Evolutionary conservation across 2,329 filamentous ascomycete species (phyloP).

Genomic region (Aspergillus awamori): DNA sequence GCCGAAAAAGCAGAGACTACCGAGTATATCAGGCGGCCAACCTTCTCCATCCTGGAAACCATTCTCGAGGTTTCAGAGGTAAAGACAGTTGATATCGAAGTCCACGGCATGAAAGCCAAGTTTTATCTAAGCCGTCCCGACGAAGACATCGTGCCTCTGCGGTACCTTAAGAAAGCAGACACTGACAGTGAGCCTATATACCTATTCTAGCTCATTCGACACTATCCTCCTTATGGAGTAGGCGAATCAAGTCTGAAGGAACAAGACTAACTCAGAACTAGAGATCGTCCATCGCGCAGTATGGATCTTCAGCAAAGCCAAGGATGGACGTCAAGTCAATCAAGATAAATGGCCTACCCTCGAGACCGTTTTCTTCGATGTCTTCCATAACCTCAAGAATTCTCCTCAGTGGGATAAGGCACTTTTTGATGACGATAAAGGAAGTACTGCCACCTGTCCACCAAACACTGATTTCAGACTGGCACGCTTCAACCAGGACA

Average conservation of each 20-base stretch:
- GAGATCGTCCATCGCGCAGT: slow-evolving; percentile 20
- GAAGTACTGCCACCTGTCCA: neutral
- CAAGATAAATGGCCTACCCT: slow-evolving; percentile 26
- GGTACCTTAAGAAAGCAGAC: slow-evolving; percentile 25
- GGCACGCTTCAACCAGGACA: slow-evolving; percentile 19
- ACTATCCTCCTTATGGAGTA: neutral
- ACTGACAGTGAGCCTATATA: slow-evolving; percentile 20
- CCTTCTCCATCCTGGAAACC: neutral
- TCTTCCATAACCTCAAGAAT: slow-evolving; percentile 29
- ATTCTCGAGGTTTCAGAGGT: neutral
- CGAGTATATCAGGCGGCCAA: neutral
- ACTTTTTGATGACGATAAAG: slow-evolving; percentile 24
- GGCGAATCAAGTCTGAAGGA: neutral
- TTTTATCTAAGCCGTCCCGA: slow-evolving; percentile 24
- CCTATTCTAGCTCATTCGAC: neutral
- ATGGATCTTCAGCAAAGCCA: slow-evolving; percentile 28
- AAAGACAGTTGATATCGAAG: slow-evolving; percentile 15
- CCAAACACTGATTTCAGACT: slow-evolving; percentile 12
- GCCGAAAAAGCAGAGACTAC: too few species aligned
- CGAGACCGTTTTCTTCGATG: slow-evolving; percentile 27
- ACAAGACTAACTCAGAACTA: slow-evolving; percentile 10
- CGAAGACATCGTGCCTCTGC: slow-evolving; percentile 26
- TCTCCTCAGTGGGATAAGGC: slow-evolving; percentile 24
- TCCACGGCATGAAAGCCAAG: slow-evolving; percentile 27
- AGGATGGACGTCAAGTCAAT: slow-evolving; percentile 24